phyloP scores from a whole-genome alignment of 805 yeast genomes.

The Hagleromyces aurorensis region DNA sequence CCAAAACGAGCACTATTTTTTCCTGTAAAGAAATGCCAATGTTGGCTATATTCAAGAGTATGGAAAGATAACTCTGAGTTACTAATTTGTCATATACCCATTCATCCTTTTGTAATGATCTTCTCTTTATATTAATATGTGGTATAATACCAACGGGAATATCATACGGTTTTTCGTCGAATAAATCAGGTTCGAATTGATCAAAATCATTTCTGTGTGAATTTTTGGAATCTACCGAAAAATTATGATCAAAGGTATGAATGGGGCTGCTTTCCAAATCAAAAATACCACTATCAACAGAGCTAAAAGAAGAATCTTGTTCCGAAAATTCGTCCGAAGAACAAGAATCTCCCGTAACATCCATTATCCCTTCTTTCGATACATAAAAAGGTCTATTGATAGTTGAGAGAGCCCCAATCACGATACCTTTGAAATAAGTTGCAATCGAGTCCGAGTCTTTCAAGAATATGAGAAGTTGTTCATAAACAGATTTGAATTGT shows the following conservation, averaged over 20 bases:
- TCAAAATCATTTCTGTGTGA: constrained; percentile 1
- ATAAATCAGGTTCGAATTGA: background rate
- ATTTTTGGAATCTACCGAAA: no score
- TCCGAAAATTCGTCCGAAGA: constrained; percentile 11
- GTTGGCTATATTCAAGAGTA: constrained; percentile 85
- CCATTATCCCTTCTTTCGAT: constrained; percentile 6
- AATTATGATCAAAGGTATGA: background rate
- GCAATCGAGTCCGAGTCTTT: constrained; percentile 14
- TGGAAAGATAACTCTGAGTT: constrained; percentile 56
- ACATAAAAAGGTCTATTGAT: constrained; percentile 9
- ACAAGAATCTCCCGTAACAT: constrained; percentile 8
- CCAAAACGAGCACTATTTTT: constrained; percentile 94
- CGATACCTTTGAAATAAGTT: constrained; percentile 12
- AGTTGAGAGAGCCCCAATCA: constrained; percentile 12
- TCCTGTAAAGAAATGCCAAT: constrained; percentile 96
- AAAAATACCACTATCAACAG: background rate
- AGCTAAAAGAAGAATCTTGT: constrained; percentile 1
- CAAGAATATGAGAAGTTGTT: constrained; percentile 12
- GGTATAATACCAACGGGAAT: constrained; percentile 68
- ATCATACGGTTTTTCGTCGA: constrained; percentile 12
- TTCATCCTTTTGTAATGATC: constrained; percentile 40
- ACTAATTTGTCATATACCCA: constrained; percentile 66
- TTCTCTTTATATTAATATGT: constrained; percentile 68
- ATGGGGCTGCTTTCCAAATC: constrained; percentile 4
- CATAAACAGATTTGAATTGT: constrained; percentile 13